phyloP scores from a whole-genome alignment of 768 basidiomycete genomes.

The Collybiopsis confluens region DNA sequence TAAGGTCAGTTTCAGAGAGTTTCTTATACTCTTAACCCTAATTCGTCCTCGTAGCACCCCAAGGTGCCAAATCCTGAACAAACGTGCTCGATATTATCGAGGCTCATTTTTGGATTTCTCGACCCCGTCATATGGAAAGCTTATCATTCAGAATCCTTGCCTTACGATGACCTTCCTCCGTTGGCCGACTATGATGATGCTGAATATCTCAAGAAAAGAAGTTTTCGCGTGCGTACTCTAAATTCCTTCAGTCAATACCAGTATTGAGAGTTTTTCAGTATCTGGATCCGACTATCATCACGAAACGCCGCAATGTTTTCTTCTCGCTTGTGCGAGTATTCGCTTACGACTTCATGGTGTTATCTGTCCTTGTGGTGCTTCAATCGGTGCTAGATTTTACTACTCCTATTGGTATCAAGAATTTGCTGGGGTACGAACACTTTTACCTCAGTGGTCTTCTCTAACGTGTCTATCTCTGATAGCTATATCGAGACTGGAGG shows the following conservation, averaged over 20 bases:
- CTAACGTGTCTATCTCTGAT: not conserved
- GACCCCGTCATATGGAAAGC: conserved; percentile 26
- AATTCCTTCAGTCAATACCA: not conserved
- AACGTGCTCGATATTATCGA: conserved; percentile 34
- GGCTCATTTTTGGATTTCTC: conserved; percentile 36
- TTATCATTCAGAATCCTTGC: conserved; percentile 23
- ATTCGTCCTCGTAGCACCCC: not conserved
- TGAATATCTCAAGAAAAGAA: conserved; percentile 18
- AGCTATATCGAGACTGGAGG: conserved; percentile 60
- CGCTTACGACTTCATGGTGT: conserved; percentile 25
- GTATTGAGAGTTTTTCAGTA: conserved; percentile 16
- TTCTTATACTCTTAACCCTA: not conserved
- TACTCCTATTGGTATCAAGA: conserved; percentile 37
- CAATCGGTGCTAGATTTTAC: conserved; percentile 24
- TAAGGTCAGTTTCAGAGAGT: conserved; percentile 18
- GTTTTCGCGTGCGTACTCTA: conserved; percentile 17
- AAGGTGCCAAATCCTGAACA: conserved; percentile 35
- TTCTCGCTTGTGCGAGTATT: conserved; percentile 39
- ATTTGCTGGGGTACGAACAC: conserved; percentile 29
- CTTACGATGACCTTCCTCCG: conserved; percentile 30
- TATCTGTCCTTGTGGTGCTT: conserved; percentile 22
- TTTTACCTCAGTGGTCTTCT: not conserved
- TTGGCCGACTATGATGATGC: conserved; percentile 26
- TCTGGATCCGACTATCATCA: conserved; percentile 34
- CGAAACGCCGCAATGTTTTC: conserved; percentile 40